Evolutionary conservation across 1,284 basidiomycete genomes (phyloP).

Genomic region (Ganoderma leucocontextum): DNA sequence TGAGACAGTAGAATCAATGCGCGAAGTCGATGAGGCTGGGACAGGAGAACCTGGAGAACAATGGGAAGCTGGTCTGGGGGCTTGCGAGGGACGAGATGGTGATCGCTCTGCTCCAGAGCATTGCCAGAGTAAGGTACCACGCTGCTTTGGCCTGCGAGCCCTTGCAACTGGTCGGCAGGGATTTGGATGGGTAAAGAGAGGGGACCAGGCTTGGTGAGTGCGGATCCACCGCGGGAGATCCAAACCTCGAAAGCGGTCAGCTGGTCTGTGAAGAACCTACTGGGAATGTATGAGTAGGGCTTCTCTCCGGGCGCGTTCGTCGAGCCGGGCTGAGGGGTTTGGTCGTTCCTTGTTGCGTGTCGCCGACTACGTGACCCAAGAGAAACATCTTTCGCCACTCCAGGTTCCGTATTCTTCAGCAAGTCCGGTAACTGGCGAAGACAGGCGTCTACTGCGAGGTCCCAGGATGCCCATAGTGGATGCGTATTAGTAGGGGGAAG

Average conservation of each 20-base stretch:
- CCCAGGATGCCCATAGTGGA: constrained; percentile 97
- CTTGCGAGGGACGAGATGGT: constrained; percentile 82
- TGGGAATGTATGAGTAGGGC: constrained; percentile 82
- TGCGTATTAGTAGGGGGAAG: constrained; percentile 96
- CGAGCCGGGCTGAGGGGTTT: constrained; percentile 35
- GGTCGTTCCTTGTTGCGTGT: constrained; percentile 35
- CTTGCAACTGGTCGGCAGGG: constrained; percentile 41
- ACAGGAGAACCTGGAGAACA: constrained; percentile 95
- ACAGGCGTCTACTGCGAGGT: constrained; percentile 96
- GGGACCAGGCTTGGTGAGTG: constrained; percentile 79
- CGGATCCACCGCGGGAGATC: constrained; percentile 92
- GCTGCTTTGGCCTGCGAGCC: constrained; percentile 31
- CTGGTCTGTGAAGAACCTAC: constrained; percentile 95
- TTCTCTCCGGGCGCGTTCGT: constrained; percentile 53
- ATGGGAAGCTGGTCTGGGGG: constrained; percentile 98
- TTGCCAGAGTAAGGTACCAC: constrained; percentile 23
- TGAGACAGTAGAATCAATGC: constrained; percentile 97
- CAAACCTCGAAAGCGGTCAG: constrained; percentile 98
- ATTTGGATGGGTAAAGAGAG: constrained; percentile 66
- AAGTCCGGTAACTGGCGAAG: constrained; percentile 91
- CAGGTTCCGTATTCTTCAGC: constrained; percentile 66
- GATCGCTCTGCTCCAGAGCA: constrained; percentile 42
- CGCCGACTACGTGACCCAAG: constrained; percentile 42
- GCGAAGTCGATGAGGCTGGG: constrained; percentile 94
- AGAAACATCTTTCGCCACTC: constrained; percentile 43